Base-by-base conservation (phyloP, 169 alveolate genomes). In the Cryptosporidium canis region DNA sequence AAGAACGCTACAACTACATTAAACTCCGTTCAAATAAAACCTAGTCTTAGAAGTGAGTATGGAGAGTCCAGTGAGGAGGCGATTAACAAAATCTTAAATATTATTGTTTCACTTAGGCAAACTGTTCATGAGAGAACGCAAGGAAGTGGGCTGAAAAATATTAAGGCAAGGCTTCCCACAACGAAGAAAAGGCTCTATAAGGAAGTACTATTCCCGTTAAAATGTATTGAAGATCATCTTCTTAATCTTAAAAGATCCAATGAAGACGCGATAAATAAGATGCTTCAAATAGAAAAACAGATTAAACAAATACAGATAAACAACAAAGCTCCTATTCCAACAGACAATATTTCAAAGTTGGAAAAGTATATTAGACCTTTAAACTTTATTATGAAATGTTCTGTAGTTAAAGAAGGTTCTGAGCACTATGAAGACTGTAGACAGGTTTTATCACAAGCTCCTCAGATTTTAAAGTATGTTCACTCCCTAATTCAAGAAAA, bases 351-450 rank as follows among this genome's bases (percentile, higher is more conserved):
- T 41, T 14, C 33, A 2, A 41, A 77, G 44, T 24, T 77, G 7
- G 64, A 77, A 48, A 58, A 55, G 9, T 77, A 56, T 61, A 35
- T 61, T 27, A 77, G 41, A 27, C 70, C 70, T 18, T 45, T 77
- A 7, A 58, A 39, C 27, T 24, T 58, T 9, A 61, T 77, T 11
- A 77, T 77, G 87, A 61, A 77, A 77, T 77, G 87, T 44, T 77
- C 68, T 3, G 64, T 44, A 39, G 64, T 39, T 41, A 56, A 35
- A 14, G 87, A 51, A 16, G 21, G 53, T 29, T 70, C 84, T 29
- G 64, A 70, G 18, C 35, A 70, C 14, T 70, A 31, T 55, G 67
- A 48, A 55, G 27, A 51, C 29, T 70, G 87, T 39, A 61, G 45
- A 21, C 65, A 55, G 2, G 47, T 77, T 3, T 24, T 77, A 3